These are phyloP conservation scores for Aspergillus panamensis DNA, from an alignment of 495 filamentous ascomycete species.

Conservation along the genomic window DNA sequence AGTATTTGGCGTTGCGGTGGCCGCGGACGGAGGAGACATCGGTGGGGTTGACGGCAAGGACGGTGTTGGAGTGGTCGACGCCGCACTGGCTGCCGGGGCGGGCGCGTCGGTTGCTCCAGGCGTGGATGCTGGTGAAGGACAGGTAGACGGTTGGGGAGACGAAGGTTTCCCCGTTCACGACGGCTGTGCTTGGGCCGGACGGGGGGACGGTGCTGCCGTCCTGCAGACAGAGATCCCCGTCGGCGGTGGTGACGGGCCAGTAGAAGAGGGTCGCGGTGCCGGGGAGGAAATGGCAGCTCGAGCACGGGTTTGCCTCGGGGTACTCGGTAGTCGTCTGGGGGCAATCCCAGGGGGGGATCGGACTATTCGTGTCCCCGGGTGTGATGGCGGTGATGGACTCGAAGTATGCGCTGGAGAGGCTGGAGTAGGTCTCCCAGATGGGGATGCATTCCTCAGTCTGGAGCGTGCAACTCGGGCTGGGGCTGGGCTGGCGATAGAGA, in stretches of 20 bases:
- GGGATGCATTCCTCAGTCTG: conserved; percentile 21
- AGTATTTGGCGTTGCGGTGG: conserved; percentile 27
- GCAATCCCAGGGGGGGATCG: conserved; percentile 20
- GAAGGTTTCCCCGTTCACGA: conserved; percentile 24
- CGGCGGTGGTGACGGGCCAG: conserved; percentile 26
- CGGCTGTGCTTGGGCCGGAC: conserved; percentile 24
- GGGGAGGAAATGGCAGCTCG: conserved; percentile 26
- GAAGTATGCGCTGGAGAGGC: conserved; percentile 13
- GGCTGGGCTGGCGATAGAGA: conserved; percentile 19
- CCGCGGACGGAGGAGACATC: conserved; percentile 18
- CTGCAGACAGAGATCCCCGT: conserved; percentile 26
- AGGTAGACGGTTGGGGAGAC: conserved; percentile 26
- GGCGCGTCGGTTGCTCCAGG: conserved; percentile 23
- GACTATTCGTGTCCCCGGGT: conserved; percentile 25
- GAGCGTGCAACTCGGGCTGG: conserved; percentile 15
- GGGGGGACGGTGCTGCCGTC: conserved; percentile 24
- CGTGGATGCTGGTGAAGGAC: conserved; percentile 28
- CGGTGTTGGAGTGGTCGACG: conserved; percentile 17
- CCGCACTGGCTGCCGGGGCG: conserved; percentile 24
- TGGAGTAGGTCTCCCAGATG: conserved; percentile 26
- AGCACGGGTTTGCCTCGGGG: conserved; percentile 22
- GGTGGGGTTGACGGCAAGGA: conserved; percentile 21
- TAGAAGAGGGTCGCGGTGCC: conserved; percentile 30
- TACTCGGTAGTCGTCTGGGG: conserved; percentile 13
- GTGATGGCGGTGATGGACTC: conserved; percentile 7